phyloP scores from a whole-genome alignment of 2,329 filamentous ascomycete species.

The Magnaporthiopsis rhizophila region DNA sequence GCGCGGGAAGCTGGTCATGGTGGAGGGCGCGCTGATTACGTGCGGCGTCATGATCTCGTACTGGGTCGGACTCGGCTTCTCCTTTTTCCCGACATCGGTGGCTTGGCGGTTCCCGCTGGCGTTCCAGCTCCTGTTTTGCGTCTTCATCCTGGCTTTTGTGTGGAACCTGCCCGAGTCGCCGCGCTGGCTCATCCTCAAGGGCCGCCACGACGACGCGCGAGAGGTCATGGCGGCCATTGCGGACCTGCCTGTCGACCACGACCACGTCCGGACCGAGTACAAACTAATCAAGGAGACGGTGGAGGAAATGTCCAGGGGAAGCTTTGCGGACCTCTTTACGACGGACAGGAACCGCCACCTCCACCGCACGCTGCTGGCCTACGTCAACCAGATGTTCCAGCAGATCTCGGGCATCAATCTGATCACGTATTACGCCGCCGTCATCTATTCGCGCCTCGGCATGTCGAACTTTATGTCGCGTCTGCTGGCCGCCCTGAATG shows the following conservation, averaged over 20 bases:
- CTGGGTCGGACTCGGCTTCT: conserved; percentile 53
- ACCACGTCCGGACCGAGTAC: conserved; percentile 47
- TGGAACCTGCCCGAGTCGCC: conserved; percentile 45
- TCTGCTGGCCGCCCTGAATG: conserved; percentile 15
- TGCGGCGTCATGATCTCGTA: conserved; percentile 49
- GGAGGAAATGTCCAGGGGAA: conserved; percentile 38
- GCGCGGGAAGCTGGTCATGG: conserved; percentile 52
- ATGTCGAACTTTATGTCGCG: conserved; percentile 12
- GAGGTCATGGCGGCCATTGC: conserved; percentile 33
- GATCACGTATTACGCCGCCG: conserved; percentile 15
- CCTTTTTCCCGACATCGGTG: conserved; percentile 40
- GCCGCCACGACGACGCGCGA: conserved; percentile 33
- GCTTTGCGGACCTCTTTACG: conserved; percentile 14
- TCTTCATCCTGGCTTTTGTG: conserved; percentile 47
- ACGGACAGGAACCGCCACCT: conserved; percentile 15
- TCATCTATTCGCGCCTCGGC: conserved; percentile 15
- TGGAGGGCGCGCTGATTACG: conserved; percentile 51
- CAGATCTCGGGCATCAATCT: conserved; percentile 26
- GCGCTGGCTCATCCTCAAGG: conserved; percentile 36
- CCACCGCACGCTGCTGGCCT: conserved; percentile 16
- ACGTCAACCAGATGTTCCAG: conserved; percentile 27
- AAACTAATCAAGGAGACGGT: conserved; percentile 51
- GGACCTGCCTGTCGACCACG: conserved; percentile 35
- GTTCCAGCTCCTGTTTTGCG: conserved; percentile 49
- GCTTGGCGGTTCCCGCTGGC: conserved; percentile 55